These are phyloP conservation scores for Amanita jacksonii DNA, from an alignment of 768 basidiomycete genomes.

Conservation along the genomic window DNA sequence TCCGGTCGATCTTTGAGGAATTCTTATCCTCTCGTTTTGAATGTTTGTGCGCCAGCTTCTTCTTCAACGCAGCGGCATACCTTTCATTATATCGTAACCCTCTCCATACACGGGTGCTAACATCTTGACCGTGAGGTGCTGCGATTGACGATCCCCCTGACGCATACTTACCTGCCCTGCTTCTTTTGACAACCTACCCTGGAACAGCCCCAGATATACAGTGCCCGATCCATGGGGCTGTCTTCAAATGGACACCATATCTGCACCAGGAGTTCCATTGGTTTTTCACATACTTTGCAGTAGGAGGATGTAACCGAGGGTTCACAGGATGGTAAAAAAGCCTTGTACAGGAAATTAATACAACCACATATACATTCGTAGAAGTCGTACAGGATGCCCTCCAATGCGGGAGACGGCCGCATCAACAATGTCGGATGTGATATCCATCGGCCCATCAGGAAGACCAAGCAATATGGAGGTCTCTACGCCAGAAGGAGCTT, in stretches of 20 bases:
- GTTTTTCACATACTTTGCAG: slow-evolving; percentile 61
- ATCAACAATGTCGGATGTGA: slow-evolving; percentile 52
- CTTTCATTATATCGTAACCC: slow-evolving; percentile 60
- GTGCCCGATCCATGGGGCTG: slow-evolving; percentile 74
- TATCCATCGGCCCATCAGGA: slow-evolving; percentile 63
- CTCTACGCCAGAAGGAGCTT: slow-evolving; percentile 43
- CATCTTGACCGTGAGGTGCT: neutral
- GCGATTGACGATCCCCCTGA: slow-evolving; percentile 2
- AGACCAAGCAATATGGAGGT: slow-evolving; percentile 73
- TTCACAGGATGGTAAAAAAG: slow-evolving; percentile 56
- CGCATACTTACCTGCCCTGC: slow-evolving; percentile 57
- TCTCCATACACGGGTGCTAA: slow-evolving; percentile 79
- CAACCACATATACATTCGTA: slow-evolving; percentile 41
- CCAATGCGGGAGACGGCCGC: slow-evolving; percentile 85
- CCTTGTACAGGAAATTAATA: slow-evolving; percentile 47
- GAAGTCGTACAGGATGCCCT: slow-evolving; percentile 78
- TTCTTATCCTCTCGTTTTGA: slow-evolving; percentile 30
- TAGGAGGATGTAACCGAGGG: slow-evolving; percentile 53
- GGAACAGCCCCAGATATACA: slow-evolving; percentile 83
- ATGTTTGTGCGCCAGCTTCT: slow-evolving; percentile 34
- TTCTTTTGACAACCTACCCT: slow-evolving; percentile 62
- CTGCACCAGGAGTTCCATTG: slow-evolving; percentile 79
- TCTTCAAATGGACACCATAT: slow-evolving; percentile 87
- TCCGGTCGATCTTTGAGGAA: slow-evolving; percentile 21
- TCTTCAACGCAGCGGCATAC: slow-evolving; percentile 67